Evolutionary conservation across 2,329 filamentous ascomycete genomes (phyloP).

Genomic region (Claviceps sp.): DNA sequence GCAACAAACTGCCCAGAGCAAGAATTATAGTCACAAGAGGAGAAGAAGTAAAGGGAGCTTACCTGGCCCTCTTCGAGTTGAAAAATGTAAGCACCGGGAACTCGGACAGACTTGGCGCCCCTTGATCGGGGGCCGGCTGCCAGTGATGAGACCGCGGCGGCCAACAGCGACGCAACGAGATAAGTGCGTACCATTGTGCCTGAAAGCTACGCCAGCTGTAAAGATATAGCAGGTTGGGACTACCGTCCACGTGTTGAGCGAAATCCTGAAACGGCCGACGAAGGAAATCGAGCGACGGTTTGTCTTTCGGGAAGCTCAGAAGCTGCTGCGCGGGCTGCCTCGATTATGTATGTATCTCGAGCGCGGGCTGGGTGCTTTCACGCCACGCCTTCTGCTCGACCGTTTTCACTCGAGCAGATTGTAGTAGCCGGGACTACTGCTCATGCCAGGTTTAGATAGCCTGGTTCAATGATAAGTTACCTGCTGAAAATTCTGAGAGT

Average conservation of each 20-base stretch:
- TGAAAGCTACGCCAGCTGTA: background rate
- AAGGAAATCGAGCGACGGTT: too few relatives aligned
- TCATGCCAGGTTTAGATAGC: too few relatives aligned
- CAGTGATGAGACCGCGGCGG: slow-evolving; percentile 7
- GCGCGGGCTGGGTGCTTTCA: background rate
- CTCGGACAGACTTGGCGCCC: slow-evolving; percentile 1
- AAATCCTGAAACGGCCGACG: too few relatives aligned
- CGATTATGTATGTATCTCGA: background rate
- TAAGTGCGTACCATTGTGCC: slow-evolving; percentile 8
- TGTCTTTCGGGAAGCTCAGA: background rate
- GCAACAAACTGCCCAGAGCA: background rate
- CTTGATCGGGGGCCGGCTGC: background rate
- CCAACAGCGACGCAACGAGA: slow-evolving; percentile 7
- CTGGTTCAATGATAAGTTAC: too few relatives aligned
- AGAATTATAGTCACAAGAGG: too few relatives aligned
- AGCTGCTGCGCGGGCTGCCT: background rate
- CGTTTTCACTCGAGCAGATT: background rate
- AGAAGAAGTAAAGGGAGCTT: slow-evolving; percentile 4
- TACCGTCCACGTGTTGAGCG: too few relatives aligned
- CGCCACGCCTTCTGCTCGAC: background rate
- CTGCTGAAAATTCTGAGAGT: too few relatives aligned
- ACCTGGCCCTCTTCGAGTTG: slow-evolving; percentile 10
- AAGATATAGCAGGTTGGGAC: background rate
- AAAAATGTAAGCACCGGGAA: slow-evolving; percentile 10
- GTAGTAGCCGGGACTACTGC: too few relatives aligned